These are phyloP conservation scores for Wallacemonas sp. DNA, from an alignment of 208 protist genomes.

Conservation along the genomic window DNA sequence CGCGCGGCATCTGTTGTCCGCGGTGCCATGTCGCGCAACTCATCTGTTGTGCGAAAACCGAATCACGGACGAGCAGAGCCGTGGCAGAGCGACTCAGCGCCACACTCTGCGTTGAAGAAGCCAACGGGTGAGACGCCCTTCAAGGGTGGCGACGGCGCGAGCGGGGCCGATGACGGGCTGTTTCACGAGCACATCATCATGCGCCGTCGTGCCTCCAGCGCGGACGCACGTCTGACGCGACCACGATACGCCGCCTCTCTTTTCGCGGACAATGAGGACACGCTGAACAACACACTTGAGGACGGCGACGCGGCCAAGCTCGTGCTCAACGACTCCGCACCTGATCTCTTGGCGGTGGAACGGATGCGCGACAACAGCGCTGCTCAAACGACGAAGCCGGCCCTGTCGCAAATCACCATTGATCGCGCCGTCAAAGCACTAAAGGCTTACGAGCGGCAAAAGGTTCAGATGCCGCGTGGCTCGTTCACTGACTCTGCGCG, in stretches of 20 bases:
- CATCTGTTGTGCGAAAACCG: conserved; percentile 2
- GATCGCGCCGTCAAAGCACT: conserved; percentile 32
- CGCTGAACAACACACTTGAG: conserved; percentile 7
- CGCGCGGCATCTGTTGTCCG: conserved; percentile 24
- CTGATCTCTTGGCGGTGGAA: conserved; percentile 49
- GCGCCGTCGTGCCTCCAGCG: conserved; percentile 39
- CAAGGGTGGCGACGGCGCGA: no score
- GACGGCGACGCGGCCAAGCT: conserved; percentile 13
- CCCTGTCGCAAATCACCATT: conserved; percentile 49
- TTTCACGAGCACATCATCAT: conserved; percentile 37
- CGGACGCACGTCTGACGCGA: conserved; percentile 29
- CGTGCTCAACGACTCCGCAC: conserved; percentile 34
- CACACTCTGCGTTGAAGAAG: conserved; percentile 51
- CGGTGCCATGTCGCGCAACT: conserved; percentile 19
- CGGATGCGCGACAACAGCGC: conserved; percentile 38
- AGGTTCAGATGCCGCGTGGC: conserved; percentile 37
- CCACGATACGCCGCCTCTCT: neutral
- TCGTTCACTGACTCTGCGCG: conserved; percentile 31
- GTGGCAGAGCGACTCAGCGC: conserved; percentile 26
- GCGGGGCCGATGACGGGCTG: conserved; percentile 11
- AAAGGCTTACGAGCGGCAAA: conserved; percentile 41
- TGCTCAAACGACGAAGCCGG: conserved; percentile 14
- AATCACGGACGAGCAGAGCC: conserved; percentile 6
- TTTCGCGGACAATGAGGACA: conserved; percentile 8
- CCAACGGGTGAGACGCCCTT: neutral